These are phyloP conservation scores for Cladorrhinum sp. DNA, from an alignment of 2,329 filamentous ascomycete species.

Conservation along the genomic window DNA sequence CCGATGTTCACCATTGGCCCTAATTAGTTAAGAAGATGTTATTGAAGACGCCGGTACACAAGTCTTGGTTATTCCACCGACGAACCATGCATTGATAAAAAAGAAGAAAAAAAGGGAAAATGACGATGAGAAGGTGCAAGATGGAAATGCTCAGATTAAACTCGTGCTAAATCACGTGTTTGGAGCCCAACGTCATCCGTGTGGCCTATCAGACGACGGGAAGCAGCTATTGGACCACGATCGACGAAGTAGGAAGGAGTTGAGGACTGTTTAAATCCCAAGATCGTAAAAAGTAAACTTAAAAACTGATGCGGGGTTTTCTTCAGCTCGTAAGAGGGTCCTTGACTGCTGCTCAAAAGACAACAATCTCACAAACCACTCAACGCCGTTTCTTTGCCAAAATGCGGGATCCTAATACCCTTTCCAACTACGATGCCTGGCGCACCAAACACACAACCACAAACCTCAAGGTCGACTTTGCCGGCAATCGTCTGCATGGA, in stretches of 20 bases:
- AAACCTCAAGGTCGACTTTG: constrained; percentile 80
- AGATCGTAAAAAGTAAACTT: constrained; percentile 13
- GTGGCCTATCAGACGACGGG: constrained; percentile 21
- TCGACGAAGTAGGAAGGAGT: constrained; percentile 27
- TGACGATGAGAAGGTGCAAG: background rate
- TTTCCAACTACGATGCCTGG: constrained; percentile 90
- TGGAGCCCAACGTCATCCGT: background rate
- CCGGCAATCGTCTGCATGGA: constrained; percentile 71
- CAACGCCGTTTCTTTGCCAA: constrained; percentile 25
- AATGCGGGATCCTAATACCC: constrained; percentile 78
- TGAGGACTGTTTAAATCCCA: constrained; percentile 14
- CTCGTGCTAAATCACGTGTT: constrained; percentile 17
- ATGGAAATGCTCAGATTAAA: background rate
- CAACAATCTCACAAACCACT: constrained; percentile 12
- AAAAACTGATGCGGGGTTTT: constrained; percentile 27
- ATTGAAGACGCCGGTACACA: no score
- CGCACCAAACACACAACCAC: constrained; percentile 78
- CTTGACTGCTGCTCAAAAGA: constrained; percentile 19
- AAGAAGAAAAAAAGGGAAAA: background rate
- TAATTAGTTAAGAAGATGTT: no score
- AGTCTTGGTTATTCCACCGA: no score
- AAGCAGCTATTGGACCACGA: constrained; percentile 2
- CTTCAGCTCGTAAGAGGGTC: constrained; percentile 21
- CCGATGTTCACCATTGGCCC: no score
- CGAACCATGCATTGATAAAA: no score